Conservation (phyloP, 1,284 basidiomycete genomes). For the Austropuccinia psidii region DNA sequence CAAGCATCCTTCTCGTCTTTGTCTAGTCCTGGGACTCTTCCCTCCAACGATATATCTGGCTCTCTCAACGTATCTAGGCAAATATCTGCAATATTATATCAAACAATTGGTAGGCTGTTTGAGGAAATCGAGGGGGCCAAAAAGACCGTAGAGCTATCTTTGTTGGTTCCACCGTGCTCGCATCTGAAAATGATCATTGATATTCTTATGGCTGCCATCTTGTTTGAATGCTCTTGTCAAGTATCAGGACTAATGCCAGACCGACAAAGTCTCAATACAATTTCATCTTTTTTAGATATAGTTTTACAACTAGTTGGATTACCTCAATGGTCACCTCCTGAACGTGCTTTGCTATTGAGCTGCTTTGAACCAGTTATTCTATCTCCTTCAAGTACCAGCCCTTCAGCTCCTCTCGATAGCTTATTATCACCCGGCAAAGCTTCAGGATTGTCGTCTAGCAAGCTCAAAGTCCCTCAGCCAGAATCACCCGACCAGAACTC, state of each 20-base stretch:
- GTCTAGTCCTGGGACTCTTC: neutral
- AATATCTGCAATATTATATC: constrained; percentile 2
- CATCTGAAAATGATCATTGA: constrained; percentile 19
- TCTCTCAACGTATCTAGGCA: neutral
- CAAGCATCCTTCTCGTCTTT: neutral
- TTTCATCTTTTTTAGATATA: neutral
- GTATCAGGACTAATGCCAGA: neutral
- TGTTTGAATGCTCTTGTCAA: constrained; percentile 25
- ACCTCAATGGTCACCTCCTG: constrained; percentile 10
- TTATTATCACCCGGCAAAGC: constrained; percentile 17
- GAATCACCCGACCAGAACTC: neutral
- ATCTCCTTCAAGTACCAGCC: neutral
- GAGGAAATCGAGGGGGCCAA: constrained; percentile 11
- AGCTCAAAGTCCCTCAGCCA: neutral
- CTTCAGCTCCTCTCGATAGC: neutral
- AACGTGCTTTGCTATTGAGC: constrained; percentile 17
- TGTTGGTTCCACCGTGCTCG: neutral
- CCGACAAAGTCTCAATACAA: neutral
- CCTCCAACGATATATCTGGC: neutral
- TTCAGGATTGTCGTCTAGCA: constrained; percentile 12
- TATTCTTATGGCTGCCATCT: neutral
- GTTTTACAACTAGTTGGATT: constrained; percentile 10
- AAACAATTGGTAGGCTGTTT: constrained; percentile 10
- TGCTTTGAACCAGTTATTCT: constrained; percentile 32
- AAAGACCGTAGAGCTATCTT: neutral